These are phyloP conservation scores for Entophlyctis luteolus DNA, from an alignment of 192 early-diverging fungal genomes.

Conservation along the genomic window DNA sequence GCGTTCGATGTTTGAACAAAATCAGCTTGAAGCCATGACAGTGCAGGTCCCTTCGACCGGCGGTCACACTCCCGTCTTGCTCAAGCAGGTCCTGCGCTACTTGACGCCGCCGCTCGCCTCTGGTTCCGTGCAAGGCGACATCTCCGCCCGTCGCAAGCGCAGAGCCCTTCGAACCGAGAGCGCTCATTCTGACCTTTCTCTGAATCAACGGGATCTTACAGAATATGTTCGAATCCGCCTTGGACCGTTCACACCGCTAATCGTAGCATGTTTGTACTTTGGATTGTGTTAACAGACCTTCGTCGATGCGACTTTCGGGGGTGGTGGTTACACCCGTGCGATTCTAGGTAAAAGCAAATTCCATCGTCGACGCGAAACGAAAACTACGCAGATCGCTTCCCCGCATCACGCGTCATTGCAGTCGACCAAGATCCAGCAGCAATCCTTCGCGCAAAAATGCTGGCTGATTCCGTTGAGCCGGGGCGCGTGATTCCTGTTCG, in stretches of 20 bases:
- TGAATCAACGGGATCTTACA: too few relatives aligned
- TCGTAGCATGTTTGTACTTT: too few relatives aligned
- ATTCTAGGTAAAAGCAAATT: conserved; percentile 50
- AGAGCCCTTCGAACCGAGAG: too few relatives aligned
- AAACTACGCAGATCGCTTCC: conserved; percentile 17
- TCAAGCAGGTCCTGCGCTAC: conserved; percentile 40
- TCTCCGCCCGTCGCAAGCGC: too few relatives aligned
- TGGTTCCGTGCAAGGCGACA: too few relatives aligned
- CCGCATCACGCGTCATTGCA: conserved; percentile 58
- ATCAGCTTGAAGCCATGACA: too few relatives aligned
- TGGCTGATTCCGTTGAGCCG: conserved; percentile 41
- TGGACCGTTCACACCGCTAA: too few relatives aligned
- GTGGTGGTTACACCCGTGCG: conserved; percentile 66
- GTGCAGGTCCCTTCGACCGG: too few relatives aligned
- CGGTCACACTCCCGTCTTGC: conserved; percentile 55
- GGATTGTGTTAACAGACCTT: too few relatives aligned
- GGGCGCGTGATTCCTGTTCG: conserved; percentile 55
- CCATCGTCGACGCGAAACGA: not conserved
- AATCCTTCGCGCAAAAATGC: conserved; percentile 46
- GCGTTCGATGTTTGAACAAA: too few relatives aligned
- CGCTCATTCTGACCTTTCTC: too few relatives aligned
- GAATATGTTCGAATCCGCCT: too few relatives aligned
- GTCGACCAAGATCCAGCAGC: conserved; percentile 71
- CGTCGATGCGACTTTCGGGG: conserved; percentile 71
- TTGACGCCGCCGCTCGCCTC: conserved; percentile 28